phyloP scores from a whole-genome alignment of 176 grass and related monocot genomes.

The Carex scoparia region DNA sequence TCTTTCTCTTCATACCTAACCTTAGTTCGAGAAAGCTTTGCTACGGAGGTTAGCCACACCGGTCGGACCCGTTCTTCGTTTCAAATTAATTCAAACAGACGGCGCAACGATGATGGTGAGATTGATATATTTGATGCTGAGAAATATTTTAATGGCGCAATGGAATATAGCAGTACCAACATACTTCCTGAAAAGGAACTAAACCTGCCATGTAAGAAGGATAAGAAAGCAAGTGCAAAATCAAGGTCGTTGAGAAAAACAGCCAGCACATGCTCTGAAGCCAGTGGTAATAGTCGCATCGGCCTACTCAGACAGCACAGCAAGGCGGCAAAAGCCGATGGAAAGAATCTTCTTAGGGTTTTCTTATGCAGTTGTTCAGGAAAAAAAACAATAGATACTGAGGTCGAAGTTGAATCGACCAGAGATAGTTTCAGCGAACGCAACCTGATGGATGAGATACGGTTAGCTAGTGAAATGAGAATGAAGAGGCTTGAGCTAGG shows the following conservation, averaged over 20 bases:
- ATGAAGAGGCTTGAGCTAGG: constrained; percentile 38
- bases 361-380: constrained; percentile 55
- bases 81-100: constrained; percentile 19
- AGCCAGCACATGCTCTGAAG: constrained; percentile 29
- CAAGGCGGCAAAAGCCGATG: neutral
- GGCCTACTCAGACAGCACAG: constrained; percentile 29
- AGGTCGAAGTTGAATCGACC: neutral
- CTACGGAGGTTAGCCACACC: neutral
- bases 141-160: constrained; percentile 55
- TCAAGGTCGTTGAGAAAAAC: constrained; percentile 14
- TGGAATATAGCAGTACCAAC: constrained; percentile 10
- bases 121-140: constrained; percentile 71
- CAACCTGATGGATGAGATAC: constrained; percentile 21
- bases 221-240: neutral
- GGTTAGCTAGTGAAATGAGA: constrained; percentile 38
- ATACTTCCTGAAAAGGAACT: constrained; percentile 4
- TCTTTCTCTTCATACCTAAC: constrained; percentile 42
- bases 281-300: constrained; percentile 46
- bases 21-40: constrained; percentile 11
- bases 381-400: constrained; percentile 36
- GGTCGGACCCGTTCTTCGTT: neutral
- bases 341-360: constrained; percentile 35
- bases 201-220: constrained; percentile 1
- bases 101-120: constrained; percentile 49
- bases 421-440: neutral